Conservation (phyloP, 495 filamentous ascomycete species). For the Cercophora newfieldiana region DNA sequence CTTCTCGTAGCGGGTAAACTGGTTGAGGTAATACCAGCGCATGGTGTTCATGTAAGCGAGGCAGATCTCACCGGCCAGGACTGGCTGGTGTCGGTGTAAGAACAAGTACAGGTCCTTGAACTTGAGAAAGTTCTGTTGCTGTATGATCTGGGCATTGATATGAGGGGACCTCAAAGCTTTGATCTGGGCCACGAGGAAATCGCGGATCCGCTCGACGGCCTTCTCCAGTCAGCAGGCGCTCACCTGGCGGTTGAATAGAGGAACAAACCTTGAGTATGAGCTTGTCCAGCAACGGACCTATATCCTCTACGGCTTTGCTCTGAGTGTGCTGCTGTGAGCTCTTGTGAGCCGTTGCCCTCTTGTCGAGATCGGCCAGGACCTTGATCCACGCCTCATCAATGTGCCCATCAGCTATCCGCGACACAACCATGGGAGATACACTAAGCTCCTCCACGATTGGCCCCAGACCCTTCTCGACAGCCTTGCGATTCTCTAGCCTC, state of each 20-base stretch:
- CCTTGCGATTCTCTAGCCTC: conserved; percentile 84
- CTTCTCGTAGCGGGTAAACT: conserved; percentile 85
- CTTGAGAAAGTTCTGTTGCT: conserved; percentile 82
- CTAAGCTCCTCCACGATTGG: conserved; percentile 91
- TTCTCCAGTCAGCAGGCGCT: conserved; percentile 32
- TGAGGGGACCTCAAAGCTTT: conserved; percentile 89
- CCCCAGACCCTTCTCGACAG: conserved; percentile 83
- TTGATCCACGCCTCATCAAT: conserved; percentile 91
- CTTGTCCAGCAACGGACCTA: conserved; percentile 80
- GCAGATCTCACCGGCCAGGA: conserved; percentile 80
- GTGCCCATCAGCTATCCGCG: conserved; percentile 79
- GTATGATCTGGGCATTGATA: conserved; percentile 94
- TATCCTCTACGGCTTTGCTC: conserved; percentile 74
- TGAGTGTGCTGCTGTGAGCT: conserved; percentile 58
- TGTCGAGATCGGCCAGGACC: conserved; percentile 81
- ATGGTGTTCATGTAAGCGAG: conserved; percentile 98
- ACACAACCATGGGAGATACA: conserved; percentile 77
- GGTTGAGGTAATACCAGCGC: conserved; percentile 94
- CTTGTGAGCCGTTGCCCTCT: conserved; percentile 70
- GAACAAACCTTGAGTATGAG: conserved; percentile 71
- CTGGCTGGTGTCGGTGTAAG: conserved; percentile 71
- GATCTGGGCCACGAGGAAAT: conserved; percentile 91
- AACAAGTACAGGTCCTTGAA: conserved; percentile 88
- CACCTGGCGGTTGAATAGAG: neutral
- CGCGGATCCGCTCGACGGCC: conserved; percentile 90